Evolutionary conservation across 805 yeast genomes (phyloP), one percentile per base, ranked within the genome.

Genomic region (Barnettozyma salicaria): DNA sequence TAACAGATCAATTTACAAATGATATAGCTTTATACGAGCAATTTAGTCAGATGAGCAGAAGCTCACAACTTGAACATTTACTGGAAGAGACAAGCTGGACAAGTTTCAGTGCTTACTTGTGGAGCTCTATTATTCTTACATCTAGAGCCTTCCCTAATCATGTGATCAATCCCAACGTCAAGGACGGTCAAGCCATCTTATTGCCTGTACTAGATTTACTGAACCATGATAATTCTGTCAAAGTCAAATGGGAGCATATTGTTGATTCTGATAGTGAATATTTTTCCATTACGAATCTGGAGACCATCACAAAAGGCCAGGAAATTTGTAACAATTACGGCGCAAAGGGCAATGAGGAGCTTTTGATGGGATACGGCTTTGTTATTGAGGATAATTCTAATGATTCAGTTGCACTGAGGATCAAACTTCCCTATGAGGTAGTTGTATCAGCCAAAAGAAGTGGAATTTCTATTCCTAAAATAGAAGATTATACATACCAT

Each of bases 301-400:
- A 47, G 10, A 19, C 32, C 3, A 24, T 33, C 8, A 17, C 39
- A 4, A 45, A 41, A 4, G 62, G 61, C 1, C 55, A 60, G 1
- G 82, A 85, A 53, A 45, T 89, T 1, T 80, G 61, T 54, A 88
- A 89, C 53, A 88, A 88, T 59, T 88, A 88, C 55, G 97, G 96
- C 2, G 80, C 82, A 20, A 89, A 89, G 54, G 89, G 95, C 2
- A 88, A 88, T 51, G 95, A 87, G 48, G 96, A 88, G 55, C 59
- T 88, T 13, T 60, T 88, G 5, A 61, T 81, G 55, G 95, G 90
- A 0, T 89, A 88, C 55, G 95, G 85, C 6, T 89, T 80, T 58
- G 71, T 72, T 36, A 48, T 44, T 34, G 49, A 39, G 35, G 60
- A 70, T 36, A 84, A 84, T 48, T 61, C 64, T 4, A 78, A 77